Evolutionary conservation across 768 basidiomycete genomes (phyloP).

Genomic region (Pisolithus sp.): DNA sequence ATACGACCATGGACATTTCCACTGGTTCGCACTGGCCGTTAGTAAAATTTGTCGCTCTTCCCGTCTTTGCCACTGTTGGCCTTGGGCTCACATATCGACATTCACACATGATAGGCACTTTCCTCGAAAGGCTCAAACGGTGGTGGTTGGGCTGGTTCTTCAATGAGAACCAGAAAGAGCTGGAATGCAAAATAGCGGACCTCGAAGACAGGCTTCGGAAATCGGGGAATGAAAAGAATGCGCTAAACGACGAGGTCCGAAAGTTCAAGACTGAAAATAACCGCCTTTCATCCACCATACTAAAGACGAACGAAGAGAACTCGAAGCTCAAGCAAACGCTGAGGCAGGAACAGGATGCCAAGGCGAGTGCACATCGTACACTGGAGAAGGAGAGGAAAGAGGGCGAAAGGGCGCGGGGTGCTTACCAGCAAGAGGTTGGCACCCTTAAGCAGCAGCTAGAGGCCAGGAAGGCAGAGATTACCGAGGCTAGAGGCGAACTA

Average conservation of each 20-base stretch:
- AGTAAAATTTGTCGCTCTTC: constrained; percentile 20
- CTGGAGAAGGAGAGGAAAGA: constrained; percentile 18
- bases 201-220: constrained; percentile 12
- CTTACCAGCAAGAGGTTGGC: constrained; percentile 15
- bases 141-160: neutral
- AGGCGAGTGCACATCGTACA: constrained; percentile 8
- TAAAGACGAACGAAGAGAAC: constrained; percentile 9
- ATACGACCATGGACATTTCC: constrained; percentile 25
- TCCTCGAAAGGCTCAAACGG: neutral
- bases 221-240: constrained; percentile 10
- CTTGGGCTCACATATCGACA: constrained; percentile 8
- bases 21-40: constrained; percentile 22
- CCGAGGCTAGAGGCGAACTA: constrained; percentile 21
- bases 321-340: constrained; percentile 12
- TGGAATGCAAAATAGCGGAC: constrained; percentile 14
- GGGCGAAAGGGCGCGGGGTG: constrained; percentile 7
- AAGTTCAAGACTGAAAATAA: constrained; percentile 14
- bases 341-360: constrained; percentile 15
- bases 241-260: constrained; percentile 10
- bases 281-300: constrained; percentile 6
- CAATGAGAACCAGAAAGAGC: constrained; percentile 12
- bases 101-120: constrained; percentile 3
- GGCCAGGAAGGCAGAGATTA: constrained; percentile 18
- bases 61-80: constrained; percentile 21
- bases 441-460: constrained; percentile 18